phyloP scores from a whole-genome alignment of 768 basidiomycete species.

The Pleurotus pulmonarius region DNA sequence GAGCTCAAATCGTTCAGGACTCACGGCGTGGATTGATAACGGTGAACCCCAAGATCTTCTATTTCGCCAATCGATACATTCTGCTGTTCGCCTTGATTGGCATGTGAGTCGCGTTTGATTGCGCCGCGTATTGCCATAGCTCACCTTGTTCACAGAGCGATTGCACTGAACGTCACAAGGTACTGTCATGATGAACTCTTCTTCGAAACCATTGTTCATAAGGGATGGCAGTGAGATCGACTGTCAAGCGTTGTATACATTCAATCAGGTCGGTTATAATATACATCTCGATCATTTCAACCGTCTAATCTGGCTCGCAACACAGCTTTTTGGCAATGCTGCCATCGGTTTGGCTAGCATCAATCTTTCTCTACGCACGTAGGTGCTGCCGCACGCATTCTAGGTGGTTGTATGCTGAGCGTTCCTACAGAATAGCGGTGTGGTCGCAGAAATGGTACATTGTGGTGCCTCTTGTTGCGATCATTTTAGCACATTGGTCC shows the following conservation, averaged over 20 bases:
- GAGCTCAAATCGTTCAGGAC: conserved; percentile 9
- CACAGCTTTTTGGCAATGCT: conserved; percentile 54
- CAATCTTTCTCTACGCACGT: conserved; percentile 69
- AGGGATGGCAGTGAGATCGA: conserved; percentile 39
- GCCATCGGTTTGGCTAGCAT: conserved; percentile 69
- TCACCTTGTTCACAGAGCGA: conserved; percentile 32
- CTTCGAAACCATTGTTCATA: conserved; percentile 2
- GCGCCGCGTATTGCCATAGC: background rate
- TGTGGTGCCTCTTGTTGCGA: conserved; percentile 42
- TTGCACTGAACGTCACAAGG: conserved; percentile 56
- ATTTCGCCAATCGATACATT: conserved; percentile 67
- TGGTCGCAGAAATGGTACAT: conserved; percentile 61
- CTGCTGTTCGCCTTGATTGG: conserved; percentile 63
- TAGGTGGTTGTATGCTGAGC: background rate
- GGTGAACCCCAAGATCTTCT: conserved; percentile 45
- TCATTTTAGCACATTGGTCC: conserved; percentile 72
- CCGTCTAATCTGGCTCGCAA: background rate
- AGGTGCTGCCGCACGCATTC: conserved; percentile 17
- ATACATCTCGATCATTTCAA: background rate
- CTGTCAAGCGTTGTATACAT: conserved; percentile 68
- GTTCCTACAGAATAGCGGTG: conserved; percentile 54
- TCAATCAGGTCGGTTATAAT: conserved; percentile 43
- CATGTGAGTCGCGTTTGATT: conserved; percentile 43
- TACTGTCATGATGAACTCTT: conserved; percentile 15
- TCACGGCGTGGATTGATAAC: background rate